Percentiles rank a stretch among this genome's conserved stretches.
These are phyloP conservation scores for Alternaria arborescens DNA, from an alignment of 2,329 filamentous ascomycete species.

Conservation along the genomic window DNA sequence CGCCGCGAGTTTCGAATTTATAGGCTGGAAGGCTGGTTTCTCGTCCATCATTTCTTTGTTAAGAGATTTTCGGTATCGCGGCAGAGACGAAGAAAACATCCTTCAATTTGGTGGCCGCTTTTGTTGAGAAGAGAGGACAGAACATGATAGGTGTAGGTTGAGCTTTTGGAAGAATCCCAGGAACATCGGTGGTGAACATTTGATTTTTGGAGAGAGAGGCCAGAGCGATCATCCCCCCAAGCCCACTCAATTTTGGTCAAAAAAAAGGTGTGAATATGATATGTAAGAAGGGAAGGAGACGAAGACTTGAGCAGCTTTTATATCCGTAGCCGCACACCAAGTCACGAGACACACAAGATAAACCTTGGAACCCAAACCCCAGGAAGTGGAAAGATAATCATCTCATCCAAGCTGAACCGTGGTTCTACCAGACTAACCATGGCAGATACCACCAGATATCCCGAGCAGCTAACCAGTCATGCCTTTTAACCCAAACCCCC, in stretches of 20 bases:
- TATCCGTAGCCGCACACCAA: neutral
- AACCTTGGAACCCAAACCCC: neutral
- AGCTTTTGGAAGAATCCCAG: neutral
- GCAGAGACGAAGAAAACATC: no score
- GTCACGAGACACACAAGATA: neutral
- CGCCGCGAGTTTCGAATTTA: no score
- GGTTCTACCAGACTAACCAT: neutral
- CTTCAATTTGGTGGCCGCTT: neutral
- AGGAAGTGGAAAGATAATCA: neutral
- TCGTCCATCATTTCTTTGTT: no score
- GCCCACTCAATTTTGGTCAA: no score
- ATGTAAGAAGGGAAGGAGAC: neutral
- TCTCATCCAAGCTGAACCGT: no score
- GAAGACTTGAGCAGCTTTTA: neutral
- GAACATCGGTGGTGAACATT: no score
- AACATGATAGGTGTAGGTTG: accelerated
- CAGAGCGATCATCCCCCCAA: neutral
- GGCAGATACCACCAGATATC: neutral
- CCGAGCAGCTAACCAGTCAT: neutral
- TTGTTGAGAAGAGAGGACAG: neutral
- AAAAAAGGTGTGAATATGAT: neutral
- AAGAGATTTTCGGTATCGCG: no score
- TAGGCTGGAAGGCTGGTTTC: no score
- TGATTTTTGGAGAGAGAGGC: neutral
- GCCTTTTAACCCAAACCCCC: neutral